These are phyloP conservation scores for Plasmodium gaboni DNA, from an alignment of 169 alveolate genomes.

Conservation along the genomic window DNA sequence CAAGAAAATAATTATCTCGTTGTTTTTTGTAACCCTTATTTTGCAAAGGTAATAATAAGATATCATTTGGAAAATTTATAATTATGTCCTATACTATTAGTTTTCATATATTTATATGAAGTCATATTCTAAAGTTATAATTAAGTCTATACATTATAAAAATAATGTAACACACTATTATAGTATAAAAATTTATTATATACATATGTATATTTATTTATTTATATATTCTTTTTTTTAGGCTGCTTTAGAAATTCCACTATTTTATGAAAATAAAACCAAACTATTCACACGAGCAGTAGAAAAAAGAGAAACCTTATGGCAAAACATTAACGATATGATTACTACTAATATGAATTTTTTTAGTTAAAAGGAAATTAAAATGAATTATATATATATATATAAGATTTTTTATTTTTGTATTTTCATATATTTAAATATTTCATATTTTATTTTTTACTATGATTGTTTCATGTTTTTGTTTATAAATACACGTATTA, in stretches of 20 bases:
- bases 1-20: constrained; percentile 78
- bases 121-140: too few species aligned
- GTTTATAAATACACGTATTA: too few species aligned
- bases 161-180: too few species aligned
- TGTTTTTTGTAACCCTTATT: constrained; percentile 80
- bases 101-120: too few species aligned
- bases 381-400: neutral
- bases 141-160: too few species aligned
- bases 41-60: constrained; percentile 77
- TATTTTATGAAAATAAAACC: constrained; percentile 59
- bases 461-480: too few species aligned
- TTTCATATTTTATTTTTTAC: too few species aligned
- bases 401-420: too few species aligned
- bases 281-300: constrained; percentile 52
- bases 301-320: constrained; percentile 56
- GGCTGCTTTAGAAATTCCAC: constrained; percentile 59
- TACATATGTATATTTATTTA: neutral
- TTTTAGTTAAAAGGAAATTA: constrained; percentile 9
- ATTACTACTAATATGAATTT: constrained; percentile 45
- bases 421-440: too few species aligned
- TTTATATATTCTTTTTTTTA: neutral
- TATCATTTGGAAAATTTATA: too few species aligned
- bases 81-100: too few species aligned
- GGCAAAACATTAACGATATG: constrained; percentile 70
- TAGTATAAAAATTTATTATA: too few species aligned